A percentile compares a stretch with the other conserved stretches of the same genome.
Evolutionary conservation across 2,329 filamentous ascomycete genomes (phyloP).

Genomic region (Coniella vitis): DNA sequence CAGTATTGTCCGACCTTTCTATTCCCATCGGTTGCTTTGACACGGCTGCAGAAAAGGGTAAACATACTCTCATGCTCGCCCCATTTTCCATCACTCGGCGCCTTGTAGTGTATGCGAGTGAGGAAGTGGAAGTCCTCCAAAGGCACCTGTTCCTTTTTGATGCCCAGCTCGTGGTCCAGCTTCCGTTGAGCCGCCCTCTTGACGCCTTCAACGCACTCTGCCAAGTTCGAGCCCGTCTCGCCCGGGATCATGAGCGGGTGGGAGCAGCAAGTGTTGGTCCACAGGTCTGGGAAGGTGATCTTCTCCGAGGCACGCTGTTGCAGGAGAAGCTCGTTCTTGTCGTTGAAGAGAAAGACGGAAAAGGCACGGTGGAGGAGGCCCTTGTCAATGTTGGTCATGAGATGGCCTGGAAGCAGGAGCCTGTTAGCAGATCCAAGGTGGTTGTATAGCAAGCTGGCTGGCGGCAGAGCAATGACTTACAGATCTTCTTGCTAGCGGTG

Average conservation of each 20-base stretch:
- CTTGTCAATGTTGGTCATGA: constrained; percentile 98
- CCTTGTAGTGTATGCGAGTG: constrained; percentile 96
- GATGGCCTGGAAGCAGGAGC: constrained; percentile 59
- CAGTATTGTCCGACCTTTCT: background rate
- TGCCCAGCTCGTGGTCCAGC: constrained; percentile 89
- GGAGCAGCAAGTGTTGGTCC: constrained; percentile 99
- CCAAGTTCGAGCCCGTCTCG: constrained; percentile 79
- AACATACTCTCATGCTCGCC: constrained; percentile 92
- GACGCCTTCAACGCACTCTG: constrained; percentile 75
- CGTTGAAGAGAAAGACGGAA: constrained; percentile 96
- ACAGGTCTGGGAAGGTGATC: constrained; percentile 98
- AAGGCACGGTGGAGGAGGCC: constrained; percentile 95
- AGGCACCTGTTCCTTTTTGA: constrained; percentile 81
- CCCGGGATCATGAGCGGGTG: constrained; percentile 87
- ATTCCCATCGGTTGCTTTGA: background rate
- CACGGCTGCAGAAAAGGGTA: background rate
- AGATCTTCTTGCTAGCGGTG: constrained; percentile 95
- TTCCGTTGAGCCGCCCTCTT: constrained; percentile 91
- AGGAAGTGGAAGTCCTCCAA: constrained; percentile 88
- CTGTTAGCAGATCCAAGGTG: background rate
- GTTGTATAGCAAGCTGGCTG: too few relatives aligned
- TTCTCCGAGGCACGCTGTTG: constrained; percentile 95
- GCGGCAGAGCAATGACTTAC: constrained; percentile 44
- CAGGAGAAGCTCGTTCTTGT: constrained; percentile 82
- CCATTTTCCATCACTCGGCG: constrained; percentile 95